These are phyloP conservation scores for Rubroboletus satanas DNA, from an alignment of 768 basidiomycete species.

Conservation along the genomic window DNA sequence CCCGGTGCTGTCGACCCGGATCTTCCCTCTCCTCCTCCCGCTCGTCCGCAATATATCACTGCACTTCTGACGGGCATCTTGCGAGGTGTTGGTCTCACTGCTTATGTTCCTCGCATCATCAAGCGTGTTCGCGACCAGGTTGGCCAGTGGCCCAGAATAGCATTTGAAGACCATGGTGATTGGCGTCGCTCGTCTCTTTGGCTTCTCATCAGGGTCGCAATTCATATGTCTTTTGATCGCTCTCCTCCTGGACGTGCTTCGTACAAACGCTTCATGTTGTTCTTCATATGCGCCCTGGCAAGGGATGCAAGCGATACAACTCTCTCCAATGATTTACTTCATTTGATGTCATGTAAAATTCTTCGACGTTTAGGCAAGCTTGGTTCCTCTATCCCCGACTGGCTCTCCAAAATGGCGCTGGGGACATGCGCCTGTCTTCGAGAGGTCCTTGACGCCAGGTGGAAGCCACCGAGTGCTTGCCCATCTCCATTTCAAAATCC, in stretches of 20 bases:
- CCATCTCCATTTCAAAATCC: constrained; percentile 17
- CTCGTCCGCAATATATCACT: background rate
- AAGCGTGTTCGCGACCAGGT: constrained; percentile 28
- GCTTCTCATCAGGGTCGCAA: constrained; percentile 29
- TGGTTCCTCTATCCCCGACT: constrained; percentile 15
- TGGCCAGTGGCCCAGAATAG: background rate
- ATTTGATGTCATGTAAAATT: constrained; percentile 21
- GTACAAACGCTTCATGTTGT: constrained; percentile 49
- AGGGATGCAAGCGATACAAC: constrained; percentile 9
- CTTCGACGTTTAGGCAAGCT: constrained; percentile 16
- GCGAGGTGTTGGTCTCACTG: constrained; percentile 4
- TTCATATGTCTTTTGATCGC: constrained; percentile 24
- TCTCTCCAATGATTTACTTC: constrained; percentile 22
- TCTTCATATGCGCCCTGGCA: constrained; percentile 31
- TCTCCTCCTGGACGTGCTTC: constrained; percentile 7
- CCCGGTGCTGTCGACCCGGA: constrained; percentile 7
- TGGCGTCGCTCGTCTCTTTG: constrained; percentile 34
- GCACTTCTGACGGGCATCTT: background rate
- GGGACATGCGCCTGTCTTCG: constrained; percentile 23
- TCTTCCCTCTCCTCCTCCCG: background rate
- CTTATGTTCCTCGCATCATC: constrained; percentile 15
- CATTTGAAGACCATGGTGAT: background rate
- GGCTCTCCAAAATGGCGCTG: constrained; percentile 37
- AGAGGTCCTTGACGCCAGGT: constrained; percentile 29
- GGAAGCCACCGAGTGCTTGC: constrained; percentile 28